Base-by-base conservation (phyloP, 768 basidiomycete genomes). In the Psilocybe sp. region DNA sequence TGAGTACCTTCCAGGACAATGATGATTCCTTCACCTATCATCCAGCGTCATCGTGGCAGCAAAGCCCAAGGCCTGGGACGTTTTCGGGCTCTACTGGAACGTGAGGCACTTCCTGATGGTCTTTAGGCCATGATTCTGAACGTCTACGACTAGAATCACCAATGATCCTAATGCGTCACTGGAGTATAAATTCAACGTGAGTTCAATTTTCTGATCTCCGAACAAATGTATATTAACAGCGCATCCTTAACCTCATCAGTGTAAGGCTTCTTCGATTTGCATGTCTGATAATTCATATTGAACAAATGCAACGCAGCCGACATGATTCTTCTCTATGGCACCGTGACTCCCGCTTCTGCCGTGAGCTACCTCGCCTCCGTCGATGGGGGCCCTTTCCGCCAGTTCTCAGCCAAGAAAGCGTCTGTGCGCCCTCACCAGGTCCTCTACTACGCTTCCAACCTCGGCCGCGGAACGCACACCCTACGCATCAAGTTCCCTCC, bases 51-150 rank as follows among this genome's bases (percentile, higher is more conserved):
- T 55, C 58, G 7, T 79, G 77, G 78, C 53, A 40, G 9, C 65
- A 68, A 6, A 58, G 69, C 13, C 55, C 55, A 34, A 49, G 60
- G 19, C 38, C 73, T 1, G 73, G 72, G 28, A 59, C 69, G 14
- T 78, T 74, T 53, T 66, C 60, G 9, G 75, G 73, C 7, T 69
- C 72, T 43, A 70, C 73, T 33, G 76, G 71, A 50, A 76, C 75
- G 76, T 72, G 52, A 54, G 67, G 63, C 37, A 1, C 10, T 20
- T 20, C 8, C 13, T 0, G 8, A 28, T 14, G 11, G 13, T 19
- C 14, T 38, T 15, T 28, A 2, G 13, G n/a, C 18, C 11, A 35
- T 16, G 31, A 7, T 28, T 3, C 23, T 28, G 23, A 28, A 7
- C 23, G 7, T 28, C 7, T 7, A 28, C 33, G 6, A 34, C 40